A percentile compares a stretch with the other conserved stretches of the same genome.
Conservation (phyloP, 2,329 filamentous ascomycete genomes). For the Fusarium musae region DNA sequence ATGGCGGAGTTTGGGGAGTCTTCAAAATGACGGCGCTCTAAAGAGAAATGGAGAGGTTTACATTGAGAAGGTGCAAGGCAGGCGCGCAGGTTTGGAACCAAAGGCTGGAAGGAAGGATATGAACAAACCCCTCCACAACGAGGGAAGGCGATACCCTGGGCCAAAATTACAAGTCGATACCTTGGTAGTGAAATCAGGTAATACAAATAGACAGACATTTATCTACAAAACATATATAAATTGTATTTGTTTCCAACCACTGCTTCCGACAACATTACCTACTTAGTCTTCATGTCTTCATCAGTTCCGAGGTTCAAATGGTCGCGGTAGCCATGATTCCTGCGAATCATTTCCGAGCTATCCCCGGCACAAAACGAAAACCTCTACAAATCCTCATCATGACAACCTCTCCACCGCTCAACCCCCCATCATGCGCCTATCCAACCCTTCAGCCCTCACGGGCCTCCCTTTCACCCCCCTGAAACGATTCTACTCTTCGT, state of each 20-base stretch:
- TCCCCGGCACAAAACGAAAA: slow-evolving; percentile 39
- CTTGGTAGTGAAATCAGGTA: slow-evolving; percentile 20
- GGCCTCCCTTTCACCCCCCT: not conserved
- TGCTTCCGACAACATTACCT: not conserved
- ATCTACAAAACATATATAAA: not conserved
- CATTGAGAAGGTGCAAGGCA: slow-evolving; percentile 17
- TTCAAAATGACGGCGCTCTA: slow-evolving; percentile 14
- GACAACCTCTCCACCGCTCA: slow-evolving; percentile 9
- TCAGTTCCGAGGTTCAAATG: not conserved
- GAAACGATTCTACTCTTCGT: slow-evolving; percentile 42
- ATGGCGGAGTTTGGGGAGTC: slow-evolving; percentile 24
- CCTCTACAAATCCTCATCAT: slow-evolving; percentile 30
- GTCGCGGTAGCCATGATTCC: not conserved
- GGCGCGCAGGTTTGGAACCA: not conserved
- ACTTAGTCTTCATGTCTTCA: not conserved
- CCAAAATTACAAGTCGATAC: slow-evolving; percentile 26
- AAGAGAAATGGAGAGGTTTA: not conserved
- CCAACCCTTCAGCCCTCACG: not conserved
- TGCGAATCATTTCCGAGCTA: slow-evolving; percentile 33
- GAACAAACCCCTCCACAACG: slow-evolving; percentile 36
- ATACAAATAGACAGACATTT: slow-evolving; percentile 28
- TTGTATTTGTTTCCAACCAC: not conserved
- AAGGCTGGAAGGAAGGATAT: slow-evolving; percentile 9
- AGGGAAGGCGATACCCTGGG: slow-evolving; percentile 44
- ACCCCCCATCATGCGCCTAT: slow-evolving; percentile 28